Base-by-base conservation (phyloP, 495 filamentous ascomycete species). In the Aspergillus kassunensis region DNA sequence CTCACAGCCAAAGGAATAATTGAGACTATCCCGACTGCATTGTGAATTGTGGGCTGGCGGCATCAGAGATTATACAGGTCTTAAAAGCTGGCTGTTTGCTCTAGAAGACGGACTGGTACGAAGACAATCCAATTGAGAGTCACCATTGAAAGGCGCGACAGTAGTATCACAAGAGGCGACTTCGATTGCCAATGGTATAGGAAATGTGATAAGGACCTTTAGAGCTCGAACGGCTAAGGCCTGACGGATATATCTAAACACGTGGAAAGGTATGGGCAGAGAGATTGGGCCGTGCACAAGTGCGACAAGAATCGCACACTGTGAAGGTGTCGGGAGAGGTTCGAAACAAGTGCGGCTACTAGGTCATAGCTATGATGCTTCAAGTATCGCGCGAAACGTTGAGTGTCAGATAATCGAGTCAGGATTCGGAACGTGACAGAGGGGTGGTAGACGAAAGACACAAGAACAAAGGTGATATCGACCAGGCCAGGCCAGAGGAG, bases 21-120 rank as follows among this genome's bases (percentile, higher is more conserved):
- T 46, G 30, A 41, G 30, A 44, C 51, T 58, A 58, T 44, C 51
- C 56, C 36, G 51, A 49, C 54, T 53, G 60, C 56, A 57, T 62
- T 29, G 53, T 53, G 60, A 53, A 57, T 62, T 29, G 53, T 58
- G 49, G 49, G 40, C 31, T 33, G 25, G 39, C 24, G 37, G 36
- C 36, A 51, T 55, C 51, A 51, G 10, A 49, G 48, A 43, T 50
- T 33, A 37, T 27, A 18, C 24, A 15, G 44, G 12, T 20, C 16
- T 53, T 31, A 30, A n/a, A 16, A 24, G 48, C n/a, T 47, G 44
- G 49, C 33, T 37, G 30, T 46, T 15, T 43, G 51, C 33, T 45
- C 31, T 34, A 51, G 35, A 45, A 25, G 43, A 35, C 19, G 25
- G 42, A 55, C 21, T 40, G 46, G 42, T 15, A 46, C 47, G 44